These are phyloP conservation scores for Hydnomerulius pinastri DNA, from an alignment of 768 basidiomycete species.

Conservation along the genomic window DNA sequence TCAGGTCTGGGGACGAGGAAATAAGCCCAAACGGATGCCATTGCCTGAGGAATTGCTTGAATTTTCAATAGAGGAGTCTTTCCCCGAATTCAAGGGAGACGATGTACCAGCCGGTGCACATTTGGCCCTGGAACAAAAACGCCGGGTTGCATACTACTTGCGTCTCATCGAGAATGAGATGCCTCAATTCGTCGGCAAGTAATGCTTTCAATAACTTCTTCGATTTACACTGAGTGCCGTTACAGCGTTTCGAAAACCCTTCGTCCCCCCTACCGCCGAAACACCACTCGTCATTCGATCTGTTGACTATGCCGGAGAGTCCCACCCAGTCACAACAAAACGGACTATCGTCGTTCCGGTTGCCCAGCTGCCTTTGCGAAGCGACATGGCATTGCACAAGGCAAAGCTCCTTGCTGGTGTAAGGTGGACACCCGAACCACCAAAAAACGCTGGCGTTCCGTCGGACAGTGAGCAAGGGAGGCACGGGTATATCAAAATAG, in stretches of 20 bases:
- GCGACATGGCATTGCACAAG: constrained; percentile 72
- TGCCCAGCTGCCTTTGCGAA: constrained; percentile 64
- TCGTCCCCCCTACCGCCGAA: constrained; percentile 60
- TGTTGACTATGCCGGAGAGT: constrained; percentile 75
- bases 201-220: constrained; percentile 5
- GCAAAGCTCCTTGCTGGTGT: constrained; percentile 87
- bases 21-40: constrained; percentile 28
- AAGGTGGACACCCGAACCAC: constrained; percentile 79
- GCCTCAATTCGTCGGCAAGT: constrained; percentile 80
- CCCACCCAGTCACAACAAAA: constrained; percentile 71
- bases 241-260: constrained; percentile 80
- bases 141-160: constrained; percentile 74
- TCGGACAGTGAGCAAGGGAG: constrained; percentile 43
- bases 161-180: constrained; percentile 88
- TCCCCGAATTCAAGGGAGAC: constrained; percentile 37
- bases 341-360: constrained; percentile 76
- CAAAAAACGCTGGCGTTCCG: constrained; percentile 63
- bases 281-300: constrained; percentile 72
- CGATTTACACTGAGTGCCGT: constrained; percentile 5
- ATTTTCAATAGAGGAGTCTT: constrained; percentile 39
- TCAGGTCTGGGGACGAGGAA: constrained; percentile 15
- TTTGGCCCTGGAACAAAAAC: constrained; percentile 69
- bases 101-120: constrained; percentile 76
- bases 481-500: constrained; percentile 88
- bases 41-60: constrained; percentile 41